A percentile compares a stretch with the other conserved stretches of the same genome.
Conservation (phyloP, 495 filamentous ascomycete species). For the Penicillium parvum region DNA sequence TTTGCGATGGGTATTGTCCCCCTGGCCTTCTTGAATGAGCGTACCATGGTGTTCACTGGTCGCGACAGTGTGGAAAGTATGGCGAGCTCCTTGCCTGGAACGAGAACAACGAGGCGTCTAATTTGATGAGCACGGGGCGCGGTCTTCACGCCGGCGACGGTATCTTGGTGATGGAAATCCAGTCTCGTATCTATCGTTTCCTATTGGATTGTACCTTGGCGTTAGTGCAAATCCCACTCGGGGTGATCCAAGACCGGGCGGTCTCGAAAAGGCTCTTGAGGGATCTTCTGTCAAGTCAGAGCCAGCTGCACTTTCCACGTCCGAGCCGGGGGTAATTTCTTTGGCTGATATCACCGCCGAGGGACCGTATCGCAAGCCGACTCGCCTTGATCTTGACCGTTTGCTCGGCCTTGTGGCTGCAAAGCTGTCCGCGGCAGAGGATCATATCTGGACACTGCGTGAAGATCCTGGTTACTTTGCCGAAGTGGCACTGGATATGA, state of each 20-base stretch:
- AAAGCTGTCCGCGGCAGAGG: constrained; percentile 33
- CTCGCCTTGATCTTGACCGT: constrained; percentile 33
- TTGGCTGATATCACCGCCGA: constrained; percentile 35
- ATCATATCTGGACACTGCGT: constrained; percentile 50
- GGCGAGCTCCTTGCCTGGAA: constrained; percentile 41
- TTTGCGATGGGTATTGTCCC: constrained; percentile 31
- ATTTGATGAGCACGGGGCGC: constrained; percentile 20
- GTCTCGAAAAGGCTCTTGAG: too few relatives aligned
- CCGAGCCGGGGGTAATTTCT: too few relatives aligned
- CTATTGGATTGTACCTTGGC: too few relatives aligned
- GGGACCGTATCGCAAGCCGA: constrained; percentile 43
- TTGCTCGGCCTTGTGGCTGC: constrained; percentile 38
- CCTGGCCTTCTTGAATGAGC: constrained; percentile 30
- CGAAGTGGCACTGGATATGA: constrained; percentile 23
- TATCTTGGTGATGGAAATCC: constrained; percentile 42
- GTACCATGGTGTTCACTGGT: constrained; percentile 43
- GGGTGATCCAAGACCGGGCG: too few relatives aligned
- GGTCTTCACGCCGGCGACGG: constrained; percentile 40
- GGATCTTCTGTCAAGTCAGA: too few relatives aligned
- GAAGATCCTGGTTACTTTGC: constrained; percentile 54
- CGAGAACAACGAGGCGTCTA: constrained; percentile 33
- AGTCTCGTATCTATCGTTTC: too few relatives aligned
- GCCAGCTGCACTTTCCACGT: too few relatives aligned
- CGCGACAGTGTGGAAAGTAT: constrained; percentile 29
- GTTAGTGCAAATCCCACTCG: too few relatives aligned